phyloP scores from a whole-genome alignment of 371 early-diverging fungal genomes.

The Mortierella sp. region DNA sequence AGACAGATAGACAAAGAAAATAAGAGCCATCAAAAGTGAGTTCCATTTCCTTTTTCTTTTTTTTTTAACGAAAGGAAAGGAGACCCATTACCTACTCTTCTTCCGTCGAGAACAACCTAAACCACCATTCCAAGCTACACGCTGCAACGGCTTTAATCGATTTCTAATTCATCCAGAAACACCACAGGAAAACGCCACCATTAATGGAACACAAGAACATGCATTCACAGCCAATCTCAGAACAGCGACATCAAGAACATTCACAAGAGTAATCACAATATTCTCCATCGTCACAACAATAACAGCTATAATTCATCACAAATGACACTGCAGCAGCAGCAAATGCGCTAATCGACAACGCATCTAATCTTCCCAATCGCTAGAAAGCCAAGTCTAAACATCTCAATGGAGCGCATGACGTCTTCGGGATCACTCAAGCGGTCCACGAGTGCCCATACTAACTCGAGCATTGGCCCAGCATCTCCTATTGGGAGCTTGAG shows the following conservation, averaged over 20 bases:
- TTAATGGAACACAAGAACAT: not conserved
- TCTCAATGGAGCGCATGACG: slow-evolving; percentile 7
- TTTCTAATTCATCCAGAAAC: not conserved
- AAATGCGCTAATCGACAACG: not conserved
- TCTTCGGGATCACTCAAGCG: slow-evolving; percentile 8
- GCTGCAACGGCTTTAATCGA: not conserved
- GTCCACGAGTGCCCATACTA: not conserved
- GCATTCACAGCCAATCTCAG: not conserved
- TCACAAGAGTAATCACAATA: not conserved
- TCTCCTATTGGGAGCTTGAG: slow-evolving; percentile 39
- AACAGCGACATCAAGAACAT: slow-evolving; percentile 2
- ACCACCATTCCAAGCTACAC: too few relatives aligned
- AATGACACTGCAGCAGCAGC: not conserved
- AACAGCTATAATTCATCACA: not conserved
- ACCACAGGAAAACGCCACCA: not conserved
- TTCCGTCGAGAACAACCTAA: too few relatives aligned
- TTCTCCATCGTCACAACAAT: not conserved
- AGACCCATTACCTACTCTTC: too few relatives aligned
- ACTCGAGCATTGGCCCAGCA: slow-evolving; percentile 1
- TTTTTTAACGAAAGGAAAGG: too few relatives aligned
- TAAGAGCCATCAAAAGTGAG: too few relatives aligned
- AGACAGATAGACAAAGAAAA: too few relatives aligned
- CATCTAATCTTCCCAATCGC: not conserved
- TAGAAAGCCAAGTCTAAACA: not conserved
- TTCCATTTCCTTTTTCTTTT: too few relatives aligned